Evolutionary conservation across 2,329 filamentous ascomycete genomes (phyloP), one percentile per base, ranked within the genome.

Genomic region (Emergomyces africanus): DNA sequence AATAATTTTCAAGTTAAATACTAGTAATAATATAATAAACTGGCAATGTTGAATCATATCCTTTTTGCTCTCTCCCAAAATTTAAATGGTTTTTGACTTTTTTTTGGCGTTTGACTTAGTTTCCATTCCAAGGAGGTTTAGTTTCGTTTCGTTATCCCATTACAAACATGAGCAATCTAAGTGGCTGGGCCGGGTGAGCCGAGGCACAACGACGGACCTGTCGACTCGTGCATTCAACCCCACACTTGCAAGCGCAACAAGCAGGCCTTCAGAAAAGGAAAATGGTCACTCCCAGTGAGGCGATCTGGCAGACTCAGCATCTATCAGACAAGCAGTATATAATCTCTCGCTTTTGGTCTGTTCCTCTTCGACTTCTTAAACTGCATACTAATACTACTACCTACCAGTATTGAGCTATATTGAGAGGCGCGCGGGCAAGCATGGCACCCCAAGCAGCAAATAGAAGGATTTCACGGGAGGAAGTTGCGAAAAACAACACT

Each of bases 401-500:
- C n/a, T n/a, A n/a, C n/a, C n/a, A n/a, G n/a, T n/a, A n/a, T n/a
- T n/a, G n/a, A n/a, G n/a, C n/a, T n/a, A n/a, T n/a, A n/a, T n/a
- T n/a, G n/a, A n/a, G 20, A 46, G 14, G n/a, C 35, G 20, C 33
- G 49, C 23, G 23, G 54, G 15, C 39, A 18, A 20, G 12, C 28
- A 59, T 59, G 57, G 50, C 57, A 46, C 25, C 39, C 35, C 23
- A 23, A 23, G 39, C 41, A 39, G 48, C 56, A 28, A 25, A 23
- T 18, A 42, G 54, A 25, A 44, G 33, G 25, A 54, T 79, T 57
- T 76, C 77, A 57, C 78, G 79, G 66, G 77, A 73, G 48, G 74
- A 89, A 72, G 87, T 94, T 66, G 85, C 86, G 63, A 82, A 86
- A 71, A 86, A 92, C 77, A 89, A 85, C 71, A 83, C 81, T 59